Evolutionary conservation across 192 early-diverging fungal species (phyloP).

Genomic region (Coemansia sp.): DNA sequence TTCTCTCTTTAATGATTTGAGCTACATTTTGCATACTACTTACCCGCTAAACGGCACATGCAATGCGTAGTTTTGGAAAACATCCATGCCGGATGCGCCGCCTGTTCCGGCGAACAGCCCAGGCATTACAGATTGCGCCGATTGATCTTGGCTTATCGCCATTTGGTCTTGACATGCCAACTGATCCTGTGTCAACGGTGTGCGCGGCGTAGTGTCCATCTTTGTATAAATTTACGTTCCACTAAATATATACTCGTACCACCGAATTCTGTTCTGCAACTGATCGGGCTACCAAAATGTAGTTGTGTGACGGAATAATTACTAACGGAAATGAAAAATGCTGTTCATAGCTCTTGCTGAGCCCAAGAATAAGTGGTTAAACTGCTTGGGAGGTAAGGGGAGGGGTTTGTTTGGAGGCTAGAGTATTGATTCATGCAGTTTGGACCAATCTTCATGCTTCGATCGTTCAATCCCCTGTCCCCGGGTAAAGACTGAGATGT

Average conservation of each 20-base stretch:
- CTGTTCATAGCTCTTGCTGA: neutral
- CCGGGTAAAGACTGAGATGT: too few species aligned
- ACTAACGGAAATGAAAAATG: neutral
- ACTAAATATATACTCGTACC: too few species aligned
- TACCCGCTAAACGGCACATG: slow-evolving; percentile 36
- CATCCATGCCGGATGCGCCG: slow-evolving; percentile 9
- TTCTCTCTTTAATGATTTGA: neutral
- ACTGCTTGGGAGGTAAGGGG: neutral
- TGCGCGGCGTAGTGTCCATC: too few species aligned
- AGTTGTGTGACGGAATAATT: too few species aligned
- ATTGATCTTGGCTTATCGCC: neutral
- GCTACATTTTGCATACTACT: neutral
- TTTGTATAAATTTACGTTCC: too few species aligned
- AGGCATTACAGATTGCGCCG: neutral
- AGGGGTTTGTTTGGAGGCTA: slow-evolving; percentile 5
- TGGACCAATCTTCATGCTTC: too few species aligned
- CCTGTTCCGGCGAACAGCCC: neutral
- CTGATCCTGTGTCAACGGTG: too few species aligned
- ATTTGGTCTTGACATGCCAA: neutral
- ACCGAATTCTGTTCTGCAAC: too few species aligned
- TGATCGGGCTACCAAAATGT: too few species aligned
- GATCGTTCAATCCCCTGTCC: too few species aligned
- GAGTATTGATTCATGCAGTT: slow-evolving; percentile 4
- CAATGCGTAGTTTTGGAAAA: slow-evolving; percentile 31
- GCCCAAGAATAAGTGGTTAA: neutral